phyloP scores from a whole-genome alignment of 2,329 filamentous ascomycete species.

The Pseudogymnoascus sp. region DNA sequence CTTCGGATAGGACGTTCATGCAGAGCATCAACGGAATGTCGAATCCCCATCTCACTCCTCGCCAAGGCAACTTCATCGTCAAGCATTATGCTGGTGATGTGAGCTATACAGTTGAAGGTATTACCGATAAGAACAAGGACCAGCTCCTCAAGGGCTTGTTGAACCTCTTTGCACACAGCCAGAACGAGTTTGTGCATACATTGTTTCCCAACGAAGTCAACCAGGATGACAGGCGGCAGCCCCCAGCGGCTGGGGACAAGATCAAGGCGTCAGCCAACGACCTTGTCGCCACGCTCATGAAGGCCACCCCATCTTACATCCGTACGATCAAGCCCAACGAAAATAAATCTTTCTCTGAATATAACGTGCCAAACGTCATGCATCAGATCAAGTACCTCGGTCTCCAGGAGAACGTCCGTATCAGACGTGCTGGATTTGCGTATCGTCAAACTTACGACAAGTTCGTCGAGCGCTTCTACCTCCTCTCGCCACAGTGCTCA shows the following conservation, averaged over 20 bases:
- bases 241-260: conserved; percentile 91
- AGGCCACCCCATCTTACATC: conserved; percentile 94
- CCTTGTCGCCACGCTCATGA: conserved; percentile 90
- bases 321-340: conserved; percentile 99
- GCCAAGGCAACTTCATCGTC: conserved; percentile 94
- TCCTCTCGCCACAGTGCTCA: conserved; percentile 86
- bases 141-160: conserved; percentile 90
- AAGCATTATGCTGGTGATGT: conserved; percentile 99
- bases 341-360: conserved; percentile 92
- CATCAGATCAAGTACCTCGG: conserved; percentile 99
- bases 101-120: conserved; percentile 86
- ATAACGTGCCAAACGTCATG: conserved; percentile 83
- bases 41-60: conserved; percentile 82
- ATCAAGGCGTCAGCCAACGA: conserved; percentile 94
- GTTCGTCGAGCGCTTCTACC: conserved; percentile 94
- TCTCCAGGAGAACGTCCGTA: conserved; percentile 98
- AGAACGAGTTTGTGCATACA: conserved; percentile 77
- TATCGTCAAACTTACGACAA: conserved; percentile 97
- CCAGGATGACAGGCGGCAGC: conserved; percentile 88
- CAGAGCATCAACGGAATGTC: conserved; percentile 85
- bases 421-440: conserved; percentile 90
- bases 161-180: conserved; percentile 74
- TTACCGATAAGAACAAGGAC: conserved; percentile 99
- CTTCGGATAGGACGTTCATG: conserved; percentile 93
- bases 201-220: conserved; percentile 91